Percentiles rank a stretch among this genome's conserved stretches.
phyloP scores from a whole-genome alignment of 352 stramenopile species.

The Phytophthora quininea region DNA sequence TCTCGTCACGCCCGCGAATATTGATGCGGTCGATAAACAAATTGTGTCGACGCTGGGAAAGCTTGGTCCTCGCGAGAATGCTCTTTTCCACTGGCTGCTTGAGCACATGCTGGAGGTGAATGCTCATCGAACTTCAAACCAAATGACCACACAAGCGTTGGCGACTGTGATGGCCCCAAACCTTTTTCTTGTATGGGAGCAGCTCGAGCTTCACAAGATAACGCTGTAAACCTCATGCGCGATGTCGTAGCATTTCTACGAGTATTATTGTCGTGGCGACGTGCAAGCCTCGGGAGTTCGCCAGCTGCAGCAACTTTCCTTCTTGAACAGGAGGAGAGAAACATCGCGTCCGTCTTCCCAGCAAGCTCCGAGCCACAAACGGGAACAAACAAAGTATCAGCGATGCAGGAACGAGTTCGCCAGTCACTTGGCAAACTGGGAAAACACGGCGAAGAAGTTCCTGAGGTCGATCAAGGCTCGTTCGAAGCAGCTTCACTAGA shows the following conservation, averaged over 20 bases:
- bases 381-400: constrained; percentile 5
- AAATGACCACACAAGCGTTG: constrained; percentile 58
- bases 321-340: constrained; percentile 31
- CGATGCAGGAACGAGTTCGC: constrained; percentile 21
- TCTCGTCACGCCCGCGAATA: constrained; percentile 23
- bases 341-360: constrained; percentile 19
- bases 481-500: constrained; percentile 30
- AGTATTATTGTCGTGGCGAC: constrained; percentile 46
- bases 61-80: constrained; percentile 34
- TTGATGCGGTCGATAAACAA: constrained; percentile 19
- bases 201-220: constrained; percentile 18
- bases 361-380: not conserved
- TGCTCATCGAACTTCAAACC: constrained; percentile 38
- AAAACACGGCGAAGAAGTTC: constrained; percentile 11
- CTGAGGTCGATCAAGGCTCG: constrained; percentile 4
- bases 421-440: constrained; percentile 24
- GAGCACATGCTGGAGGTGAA: constrained; percentile 71
- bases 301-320: constrained; percentile 8
- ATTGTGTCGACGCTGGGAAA: constrained; percentile 29
- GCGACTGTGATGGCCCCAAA: constrained; percentile 67
- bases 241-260: constrained; percentile 48
- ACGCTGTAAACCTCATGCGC: constrained; percentile 25
- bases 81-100: constrained; percentile 66
- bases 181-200: constrained; percentile 40
- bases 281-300: constrained; percentile 20